Base-by-base conservation (phyloP, 2,329 filamentous ascomycete species). In the Microdochium bolleyi region DNA sequence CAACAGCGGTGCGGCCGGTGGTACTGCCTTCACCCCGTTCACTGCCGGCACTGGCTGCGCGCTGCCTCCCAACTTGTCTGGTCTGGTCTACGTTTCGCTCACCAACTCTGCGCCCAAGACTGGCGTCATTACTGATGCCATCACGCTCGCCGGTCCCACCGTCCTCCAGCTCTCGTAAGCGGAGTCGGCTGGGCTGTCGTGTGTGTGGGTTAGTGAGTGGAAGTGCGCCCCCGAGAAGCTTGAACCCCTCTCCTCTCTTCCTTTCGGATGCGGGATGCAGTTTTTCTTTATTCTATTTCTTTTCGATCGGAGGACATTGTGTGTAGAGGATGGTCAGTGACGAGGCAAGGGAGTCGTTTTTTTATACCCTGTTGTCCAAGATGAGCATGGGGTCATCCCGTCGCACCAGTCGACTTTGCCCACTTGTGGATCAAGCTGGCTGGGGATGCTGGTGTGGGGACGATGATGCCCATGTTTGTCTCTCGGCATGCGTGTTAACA, bases 1-100 rank as follows among this genome's bases (percentile, higher is more conserved):
- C 27, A 83, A 83, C 60, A 83, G 83, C 58, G 74, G 75, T 49
- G 63, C 70, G 16, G 73, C 78, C 41, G 80, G 80, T 52, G 82
- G 82, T 59, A 82, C 80, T 38, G 73, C 73, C 52, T 89, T 88
- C 67, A 73, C 76, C 0, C 57, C 73, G 24, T 82, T 88, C 64
- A 71, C 73, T 41, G 69, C 73, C 44, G 72, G 72, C 3, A 74
- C 73, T 44, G 76, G 72, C 56, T 89, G 86, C 66, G 68, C 72
- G 48, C 76, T 88, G 24, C 85, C 86, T 14, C 75, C 80, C 61
- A 77, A 77, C 62, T 68, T 88, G 46, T 73, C 75, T 9, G 86
- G 86, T 49, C 73, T 87, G 57, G 79, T 81, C 50, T 89, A 87
- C 69, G 76, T 89, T 61, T 82, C 83, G 61, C 74, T 89, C 59